Conservation (phyloP, 495 filamentous ascomycete genomes). For the Tuber indicum region DNA sequence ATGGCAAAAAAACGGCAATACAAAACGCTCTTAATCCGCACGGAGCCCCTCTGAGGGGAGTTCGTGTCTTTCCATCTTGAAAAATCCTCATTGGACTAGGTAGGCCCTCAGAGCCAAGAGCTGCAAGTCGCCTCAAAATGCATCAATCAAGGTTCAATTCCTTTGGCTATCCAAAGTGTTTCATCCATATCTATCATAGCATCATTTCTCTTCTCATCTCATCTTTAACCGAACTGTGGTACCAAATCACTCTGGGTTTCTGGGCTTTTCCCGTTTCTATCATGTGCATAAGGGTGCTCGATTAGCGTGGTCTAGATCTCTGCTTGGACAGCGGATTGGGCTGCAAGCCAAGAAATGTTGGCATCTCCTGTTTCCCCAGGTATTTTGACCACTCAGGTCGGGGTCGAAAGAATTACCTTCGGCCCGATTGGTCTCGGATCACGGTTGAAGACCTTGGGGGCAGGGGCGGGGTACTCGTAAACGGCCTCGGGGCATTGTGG, state of each 20-base stretch:
- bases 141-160: background rate
- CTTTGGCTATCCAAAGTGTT: background rate
- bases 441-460: background rate
- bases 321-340: background rate
- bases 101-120: background rate
- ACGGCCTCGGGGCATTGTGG: background rate
- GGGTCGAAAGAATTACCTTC: background rate
- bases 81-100: background rate
- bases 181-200: background rate
- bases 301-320: constrained; percentile 1
- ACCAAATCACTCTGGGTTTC: background rate
- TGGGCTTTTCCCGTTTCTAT: background rate
- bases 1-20: background rate
- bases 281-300: background rate
- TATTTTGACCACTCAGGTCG: background rate
- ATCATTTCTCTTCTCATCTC: constrained; percentile 2
- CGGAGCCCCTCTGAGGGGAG: background rate
- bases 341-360: constrained; percentile 3
- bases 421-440: constrained; percentile 1
- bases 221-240: background rate
- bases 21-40: background rate
- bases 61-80: background rate
- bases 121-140: background rate
- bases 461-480: background rate
- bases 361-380: background rate